Percentiles rank a stretch among this genome's conserved stretches.
Conservation (phyloP, 306 rosid species). For the Dalbergia cultrata region DNA sequence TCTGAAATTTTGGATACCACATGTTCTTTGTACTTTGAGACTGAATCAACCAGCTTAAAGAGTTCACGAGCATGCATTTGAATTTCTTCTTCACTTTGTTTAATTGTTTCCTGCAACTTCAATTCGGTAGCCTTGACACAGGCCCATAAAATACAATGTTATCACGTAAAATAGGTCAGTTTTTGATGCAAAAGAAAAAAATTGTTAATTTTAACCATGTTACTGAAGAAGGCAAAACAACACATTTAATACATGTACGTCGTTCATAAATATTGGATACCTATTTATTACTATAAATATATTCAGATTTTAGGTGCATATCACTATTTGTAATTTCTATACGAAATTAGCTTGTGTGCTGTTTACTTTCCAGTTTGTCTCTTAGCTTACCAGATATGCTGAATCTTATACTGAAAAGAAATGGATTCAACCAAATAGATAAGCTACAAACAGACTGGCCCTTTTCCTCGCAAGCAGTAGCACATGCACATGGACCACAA, state of each 20-base stretch:
- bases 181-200: neutral
- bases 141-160: constrained; percentile 21
- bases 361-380: too few species aligned
- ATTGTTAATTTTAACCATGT: neutral
- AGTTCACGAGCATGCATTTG: constrained; percentile 63
- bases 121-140: constrained; percentile 62
- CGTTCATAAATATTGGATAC: too few species aligned
- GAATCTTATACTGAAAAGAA: too few species aligned
- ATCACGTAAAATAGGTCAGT: constrained; percentile 18
- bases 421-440: too few species aligned
- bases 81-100: constrained; percentile 70
- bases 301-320: too few species aligned
- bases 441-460: too few species aligned
- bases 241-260: neutral
- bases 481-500: too few species aligned
- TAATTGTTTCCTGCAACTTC: constrained; percentile 70
- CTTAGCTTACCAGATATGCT: too few species aligned
- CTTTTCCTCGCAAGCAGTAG: too few species aligned
- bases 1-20: constrained; percentile 63
- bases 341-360: too few species aligned
- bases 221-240: constrained; percentile 10
- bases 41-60: constrained; percentile 63
- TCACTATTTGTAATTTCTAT: too few species aligned
- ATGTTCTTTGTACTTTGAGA: constrained; percentile 57
- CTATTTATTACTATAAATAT: too few species aligned